Evolutionary conservation across 2,329 filamentous ascomycete genomes (phyloP), one percentile per base, ranked within the genome.

Genomic region (Neophaeococcomyces aloes): DNA sequence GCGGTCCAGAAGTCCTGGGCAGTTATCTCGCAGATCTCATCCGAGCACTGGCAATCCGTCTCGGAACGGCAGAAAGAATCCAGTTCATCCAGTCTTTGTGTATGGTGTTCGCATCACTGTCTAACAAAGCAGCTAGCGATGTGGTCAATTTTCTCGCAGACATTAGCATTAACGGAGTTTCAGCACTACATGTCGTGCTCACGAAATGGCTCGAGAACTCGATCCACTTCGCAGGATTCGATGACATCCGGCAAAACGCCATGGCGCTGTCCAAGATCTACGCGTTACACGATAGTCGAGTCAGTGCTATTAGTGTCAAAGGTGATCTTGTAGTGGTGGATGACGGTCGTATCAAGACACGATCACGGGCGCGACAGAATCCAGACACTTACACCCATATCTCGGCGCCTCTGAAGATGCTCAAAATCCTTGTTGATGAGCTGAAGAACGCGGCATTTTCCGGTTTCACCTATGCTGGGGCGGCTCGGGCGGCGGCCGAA

Each of bases 171-270:
- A 77, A 78, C 37, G 81, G 80, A 7, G 56, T 63, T 47, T 93
- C 75, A 57, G 91, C 88, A n/a, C 68, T 98, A 6, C 78, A 88
- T 51, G 80, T 95, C 18, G 91, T 98, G 3, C 68, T 96, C 53
- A 75, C 80, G 64, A 95, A 96, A 65, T 98, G 91, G 91, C 71
- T 98, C 1, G 91, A 96, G 67, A 94, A 96, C 64, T 94, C 87
- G 3, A 77, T 94, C 63, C 94, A 83, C 63, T 98, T 98, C 65
- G 87, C 87, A n/a, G 91, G 91, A 10, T 98, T 95, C 56, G 88
- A 96, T 56, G 89, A 95, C 63, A 96, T 96, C 55, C 78, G 88
- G 54, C 86, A 95, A 63, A 98, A 96, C 58, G 86, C 95, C 47
- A 89, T 94, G 55, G 91, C 91, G 4, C 74, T 98, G 2, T 88